These are phyloP conservation scores for Chlamydomonas asymmetrica DNA, from an alignment of 139 green algal genomes.

Conservation along the genomic window DNA sequence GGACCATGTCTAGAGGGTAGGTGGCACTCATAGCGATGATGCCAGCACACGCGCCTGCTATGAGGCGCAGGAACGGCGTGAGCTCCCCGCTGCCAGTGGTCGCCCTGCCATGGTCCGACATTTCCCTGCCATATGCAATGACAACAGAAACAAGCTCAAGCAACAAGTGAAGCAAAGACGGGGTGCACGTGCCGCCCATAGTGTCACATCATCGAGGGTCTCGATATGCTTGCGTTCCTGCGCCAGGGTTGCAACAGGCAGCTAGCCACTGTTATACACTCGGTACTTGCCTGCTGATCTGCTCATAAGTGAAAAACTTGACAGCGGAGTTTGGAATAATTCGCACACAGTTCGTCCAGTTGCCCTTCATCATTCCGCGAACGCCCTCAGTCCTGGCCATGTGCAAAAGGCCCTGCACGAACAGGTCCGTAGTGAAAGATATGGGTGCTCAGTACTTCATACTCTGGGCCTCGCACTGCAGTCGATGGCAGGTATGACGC, in stretches of 20 bases:
- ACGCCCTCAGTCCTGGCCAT: slow-evolving; percentile 89
- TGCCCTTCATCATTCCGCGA: slow-evolving; percentile 93
- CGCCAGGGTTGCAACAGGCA: background rate
- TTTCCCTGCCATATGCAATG: slow-evolving; percentile 47
- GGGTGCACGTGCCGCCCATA: background rate
- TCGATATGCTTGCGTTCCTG: background rate
- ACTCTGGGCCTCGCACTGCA: too few species aligned
- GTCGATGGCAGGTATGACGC: too few species aligned
- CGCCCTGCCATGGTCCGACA: slow-evolving; percentile 69
- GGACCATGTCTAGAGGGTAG: slow-evolving; percentile 98
- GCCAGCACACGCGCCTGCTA: slow-evolving; percentile 88
- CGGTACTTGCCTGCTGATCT: slow-evolving; percentile 73
- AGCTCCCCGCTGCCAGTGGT: slow-evolving; percentile 82
- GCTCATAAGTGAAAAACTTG: slow-evolving; percentile 98
- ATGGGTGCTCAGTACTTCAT: too few species aligned
- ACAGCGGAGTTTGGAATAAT: slow-evolving; percentile 98
- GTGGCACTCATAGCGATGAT: slow-evolving; percentile 97
- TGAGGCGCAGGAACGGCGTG: slow-evolving; percentile 83
- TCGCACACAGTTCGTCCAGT: slow-evolving; percentile 96
- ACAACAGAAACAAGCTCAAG: too few species aligned
- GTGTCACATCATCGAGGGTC: too few species aligned
- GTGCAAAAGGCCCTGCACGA: slow-evolving; percentile 77
- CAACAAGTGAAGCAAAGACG: too few species aligned
- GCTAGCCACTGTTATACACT: too few species aligned
- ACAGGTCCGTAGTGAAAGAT: too few species aligned